Conservation (phyloP, 1,284 basidiomycete genomes). For the Malassezia vespertilionis region DNA sequence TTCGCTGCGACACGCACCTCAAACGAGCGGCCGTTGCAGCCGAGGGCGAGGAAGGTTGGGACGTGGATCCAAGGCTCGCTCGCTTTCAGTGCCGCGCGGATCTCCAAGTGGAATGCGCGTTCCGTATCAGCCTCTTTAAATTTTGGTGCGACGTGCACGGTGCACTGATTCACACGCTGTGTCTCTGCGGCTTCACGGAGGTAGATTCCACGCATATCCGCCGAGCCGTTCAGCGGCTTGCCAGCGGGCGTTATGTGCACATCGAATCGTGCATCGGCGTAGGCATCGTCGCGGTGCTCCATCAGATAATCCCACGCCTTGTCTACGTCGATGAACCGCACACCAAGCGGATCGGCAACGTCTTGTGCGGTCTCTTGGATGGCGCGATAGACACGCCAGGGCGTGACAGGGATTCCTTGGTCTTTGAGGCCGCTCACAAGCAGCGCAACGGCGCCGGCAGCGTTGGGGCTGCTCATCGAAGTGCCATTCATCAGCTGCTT, state of each 20-base stretch:
- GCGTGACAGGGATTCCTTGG: constrained; percentile 40
- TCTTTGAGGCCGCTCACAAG: constrained; percentile 45
- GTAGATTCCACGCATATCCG: constrained; percentile 44
- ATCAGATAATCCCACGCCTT: constrained; percentile 46
- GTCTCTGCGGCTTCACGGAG: constrained; percentile 44
- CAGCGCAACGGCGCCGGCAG: constrained; percentile 43
- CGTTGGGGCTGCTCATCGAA: constrained; percentile 47
- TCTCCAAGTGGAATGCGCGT: constrained; percentile 38
- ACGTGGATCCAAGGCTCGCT: constrained; percentile 40
- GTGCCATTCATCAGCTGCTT: constrained; percentile 48
- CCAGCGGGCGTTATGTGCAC: constrained; percentile 42
- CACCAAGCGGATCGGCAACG: constrained; percentile 43
- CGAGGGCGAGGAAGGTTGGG: constrained; percentile 41
- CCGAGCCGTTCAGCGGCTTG: constrained; percentile 25
- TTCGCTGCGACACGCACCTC: constrained; percentile 46
- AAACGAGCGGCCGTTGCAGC: constrained; percentile 46
- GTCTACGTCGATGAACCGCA: constrained; percentile 46
- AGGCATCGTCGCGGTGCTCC: constrained; percentile 34
- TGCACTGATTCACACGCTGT: constrained; percentile 33
- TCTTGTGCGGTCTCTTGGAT: constrained; percentile 44
- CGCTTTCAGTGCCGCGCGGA: constrained; percentile 31
- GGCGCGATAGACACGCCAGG: constrained; percentile 44
- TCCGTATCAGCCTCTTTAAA: constrained; percentile 42
- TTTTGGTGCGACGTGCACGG: constrained; percentile 37
- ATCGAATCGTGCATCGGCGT: constrained; percentile 43